Conservation (phyloP, 73 alveolate species). For the Stentor roeselii region DNA sequence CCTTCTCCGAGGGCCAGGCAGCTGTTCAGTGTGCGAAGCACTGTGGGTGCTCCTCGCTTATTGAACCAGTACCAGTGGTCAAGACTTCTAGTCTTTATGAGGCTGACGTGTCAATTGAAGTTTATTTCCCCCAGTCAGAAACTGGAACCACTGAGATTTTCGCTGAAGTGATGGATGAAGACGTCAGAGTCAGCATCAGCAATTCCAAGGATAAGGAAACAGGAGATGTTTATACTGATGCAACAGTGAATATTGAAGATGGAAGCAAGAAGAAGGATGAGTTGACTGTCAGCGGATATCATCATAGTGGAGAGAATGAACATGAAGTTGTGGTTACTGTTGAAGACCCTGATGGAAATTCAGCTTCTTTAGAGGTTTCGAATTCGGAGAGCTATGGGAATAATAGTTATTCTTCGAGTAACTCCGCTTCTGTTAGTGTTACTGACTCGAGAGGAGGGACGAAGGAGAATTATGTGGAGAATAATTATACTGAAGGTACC, state of each 20-base stretch:
- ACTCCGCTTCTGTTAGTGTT: too few species aligned
- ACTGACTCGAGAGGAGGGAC: too few species aligned
- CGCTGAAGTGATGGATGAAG: neutral
- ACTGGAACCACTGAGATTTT: neutral
- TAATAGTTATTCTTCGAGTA: too few species aligned
- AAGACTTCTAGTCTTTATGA: too few species aligned
- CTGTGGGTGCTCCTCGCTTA: neutral
- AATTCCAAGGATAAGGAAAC: neutral
- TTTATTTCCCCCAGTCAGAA: neutral
- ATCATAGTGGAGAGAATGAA: too few species aligned
- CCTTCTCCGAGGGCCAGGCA: neutral
- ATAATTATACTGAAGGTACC: too few species aligned
- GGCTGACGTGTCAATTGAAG: neutral
- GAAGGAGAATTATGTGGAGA: too few species aligned
- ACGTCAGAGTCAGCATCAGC: neutral
- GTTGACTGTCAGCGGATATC: neutral
- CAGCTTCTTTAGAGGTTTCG: too few species aligned
- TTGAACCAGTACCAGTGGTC: neutral
- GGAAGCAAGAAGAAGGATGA: neutral
- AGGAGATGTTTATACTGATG: neutral
- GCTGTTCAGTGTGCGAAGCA: slow-evolving; percentile 9
- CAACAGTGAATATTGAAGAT: neutral
- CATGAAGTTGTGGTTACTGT: too few species aligned
- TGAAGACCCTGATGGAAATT: too few species aligned
- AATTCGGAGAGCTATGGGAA: too few species aligned